Conservation (phyloP, 1,284 basidiomycete genomes). For the Naganishia sp. region DNA sequence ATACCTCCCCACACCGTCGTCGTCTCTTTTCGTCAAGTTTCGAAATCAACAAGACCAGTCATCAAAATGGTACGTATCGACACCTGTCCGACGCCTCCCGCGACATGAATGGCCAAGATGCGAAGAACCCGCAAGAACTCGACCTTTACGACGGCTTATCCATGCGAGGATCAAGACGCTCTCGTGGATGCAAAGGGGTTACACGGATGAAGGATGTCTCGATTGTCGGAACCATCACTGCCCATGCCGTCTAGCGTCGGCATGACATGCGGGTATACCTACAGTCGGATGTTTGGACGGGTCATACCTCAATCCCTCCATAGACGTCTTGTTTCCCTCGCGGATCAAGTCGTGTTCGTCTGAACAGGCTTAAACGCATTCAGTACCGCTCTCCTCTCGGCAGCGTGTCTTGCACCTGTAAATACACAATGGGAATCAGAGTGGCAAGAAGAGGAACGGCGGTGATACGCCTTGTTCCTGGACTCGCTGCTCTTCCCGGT, state of each 20-base stretch:
- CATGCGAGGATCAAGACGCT: background rate
- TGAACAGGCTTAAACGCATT: slow-evolving; percentile 4
- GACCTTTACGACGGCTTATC: background rate
- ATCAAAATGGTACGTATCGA: slow-evolving; percentile 43
- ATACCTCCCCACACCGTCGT: slow-evolving; percentile 35
- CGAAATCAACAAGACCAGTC: slow-evolving; percentile 30
- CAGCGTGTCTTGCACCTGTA: slow-evolving; percentile 2
- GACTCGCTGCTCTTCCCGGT: slow-evolving; percentile 13
- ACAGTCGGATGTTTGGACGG: slow-evolving; percentile 20
- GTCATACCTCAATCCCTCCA: background rate
- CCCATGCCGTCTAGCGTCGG: background rate
- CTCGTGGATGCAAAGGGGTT: background rate
- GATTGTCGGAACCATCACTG: background rate
- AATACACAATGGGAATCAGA: slow-evolving; percentile 21
- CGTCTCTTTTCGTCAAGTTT: slow-evolving; percentile 31
- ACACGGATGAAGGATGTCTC: slow-evolving; percentile 20
- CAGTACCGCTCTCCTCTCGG: background rate
- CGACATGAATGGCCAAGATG: background rate
- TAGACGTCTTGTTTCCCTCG: slow-evolving; percentile 9
- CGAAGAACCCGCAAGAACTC: background rate
- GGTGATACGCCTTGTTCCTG: background rate
- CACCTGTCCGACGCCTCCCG: background rate
- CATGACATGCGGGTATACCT: background rate
- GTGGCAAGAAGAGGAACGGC: background rate
- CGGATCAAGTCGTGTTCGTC: slow-evolving; percentile 13